A percentile compares a stretch with the other conserved stretches of the same genome.
Conservation (phyloP, 2,329 filamentous ascomycete species). For the Penicillium sp. region DNA sequence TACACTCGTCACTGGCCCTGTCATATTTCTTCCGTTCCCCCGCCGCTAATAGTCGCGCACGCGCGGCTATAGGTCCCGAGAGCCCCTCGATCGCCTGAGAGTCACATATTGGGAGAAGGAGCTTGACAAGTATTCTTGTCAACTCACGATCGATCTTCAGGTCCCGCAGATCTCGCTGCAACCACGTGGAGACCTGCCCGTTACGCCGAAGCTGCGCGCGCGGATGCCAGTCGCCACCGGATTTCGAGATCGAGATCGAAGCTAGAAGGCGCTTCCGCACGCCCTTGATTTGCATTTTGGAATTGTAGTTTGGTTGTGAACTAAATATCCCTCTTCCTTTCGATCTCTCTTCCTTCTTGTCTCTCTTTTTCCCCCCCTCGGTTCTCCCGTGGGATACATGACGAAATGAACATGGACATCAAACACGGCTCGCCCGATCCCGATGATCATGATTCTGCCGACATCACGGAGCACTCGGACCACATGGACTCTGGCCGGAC, state of each 20-base stretch:
- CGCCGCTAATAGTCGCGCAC: slow-evolving; percentile 26
- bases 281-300: background rate
- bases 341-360: background rate
- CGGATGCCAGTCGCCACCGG: slow-evolving; percentile 25
- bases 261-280: slow-evolving; percentile 3
- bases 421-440: slow-evolving; percentile 44
- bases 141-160: slow-evolving; percentile 14
- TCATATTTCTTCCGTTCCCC: slow-evolving; percentile 18
- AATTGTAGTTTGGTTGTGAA: no score
- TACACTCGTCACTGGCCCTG: slow-evolving; percentile 26
- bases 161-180: slow-evolving; percentile 7
- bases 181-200: slow-evolving; percentile 19
- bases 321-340: no score
- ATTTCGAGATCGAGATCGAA: slow-evolving; percentile 21
- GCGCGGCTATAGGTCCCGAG: slow-evolving; percentile 23
- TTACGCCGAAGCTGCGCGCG: slow-evolving; percentile 18
- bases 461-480: slow-evolving; percentile 39
- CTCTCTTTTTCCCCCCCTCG: background rate
- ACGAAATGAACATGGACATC: slow-evolving; percentile 37
- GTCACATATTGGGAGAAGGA: slow-evolving; percentile 6
- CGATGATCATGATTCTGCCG: slow-evolving; percentile 42
- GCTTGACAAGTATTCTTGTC: background rate
- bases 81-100: background rate
- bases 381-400: slow-evolving; percentile 27
- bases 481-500: slow-evolving; percentile 48